Conservation (phyloP, 371 early-diverging fungal species). For the Chytridium lagenaria region DNA sequence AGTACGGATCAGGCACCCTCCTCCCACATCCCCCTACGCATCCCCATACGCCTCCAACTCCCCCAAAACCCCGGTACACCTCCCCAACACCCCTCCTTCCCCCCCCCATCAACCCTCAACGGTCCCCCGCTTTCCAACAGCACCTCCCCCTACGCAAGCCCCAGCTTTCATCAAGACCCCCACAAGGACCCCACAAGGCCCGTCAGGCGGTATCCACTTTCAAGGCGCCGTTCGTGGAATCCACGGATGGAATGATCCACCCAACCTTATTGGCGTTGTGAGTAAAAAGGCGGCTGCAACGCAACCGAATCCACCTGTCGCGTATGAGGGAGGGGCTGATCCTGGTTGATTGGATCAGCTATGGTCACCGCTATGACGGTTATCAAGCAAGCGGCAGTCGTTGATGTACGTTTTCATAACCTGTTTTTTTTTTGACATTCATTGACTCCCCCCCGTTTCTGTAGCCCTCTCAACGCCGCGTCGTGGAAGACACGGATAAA, state of each 20-base stretch:
- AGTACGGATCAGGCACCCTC: no score
- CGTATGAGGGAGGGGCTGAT: neutral
- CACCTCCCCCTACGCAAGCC: slow-evolving; percentile 9
- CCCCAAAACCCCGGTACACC: neutral
- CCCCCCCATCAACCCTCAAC: neutral
- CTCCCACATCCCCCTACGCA: no score
- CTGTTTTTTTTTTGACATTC: neutral
- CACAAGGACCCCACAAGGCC: neutral
- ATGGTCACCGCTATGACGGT: slow-evolving; percentile 44
- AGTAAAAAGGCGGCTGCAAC: slow-evolving; percentile 26
- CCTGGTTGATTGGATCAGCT: slow-evolving; percentile 11
- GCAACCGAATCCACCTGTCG: slow-evolving; percentile 15
- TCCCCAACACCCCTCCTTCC: neutral
- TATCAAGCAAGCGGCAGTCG: slow-evolving; percentile 26
- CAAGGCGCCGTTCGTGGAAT: slow-evolving; percentile 42
- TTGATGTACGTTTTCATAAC: slow-evolving; percentile 6
- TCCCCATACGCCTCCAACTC: no score
- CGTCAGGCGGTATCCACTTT: slow-evolving; percentile 22
- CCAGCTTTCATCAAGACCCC: neutral
- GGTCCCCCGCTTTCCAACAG: neutral
- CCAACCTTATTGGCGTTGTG: slow-evolving; percentile 35
- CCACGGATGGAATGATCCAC: slow-evolving; percentile 50
- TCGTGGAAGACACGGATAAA: slow-evolving; percentile 52
- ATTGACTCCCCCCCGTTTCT: neutral
- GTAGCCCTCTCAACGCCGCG: slow-evolving; percentile 38